Evolutionary conservation across 805 yeast genomes (phyloP).

Genomic region (Kockiozyma suomiensis): DNA sequence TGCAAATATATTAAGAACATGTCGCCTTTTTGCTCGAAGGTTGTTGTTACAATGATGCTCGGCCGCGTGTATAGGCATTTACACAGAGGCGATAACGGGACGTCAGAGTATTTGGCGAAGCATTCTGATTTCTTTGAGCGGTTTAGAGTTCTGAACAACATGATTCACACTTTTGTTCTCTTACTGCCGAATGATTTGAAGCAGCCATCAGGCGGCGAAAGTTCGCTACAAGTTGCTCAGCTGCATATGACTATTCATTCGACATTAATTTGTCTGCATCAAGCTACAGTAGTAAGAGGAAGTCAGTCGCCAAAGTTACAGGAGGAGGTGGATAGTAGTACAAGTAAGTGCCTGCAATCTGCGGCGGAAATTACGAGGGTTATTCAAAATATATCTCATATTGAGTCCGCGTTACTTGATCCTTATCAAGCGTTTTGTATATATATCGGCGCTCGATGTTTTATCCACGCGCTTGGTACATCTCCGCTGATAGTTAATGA

Average conservation of each 20-base stretch:
- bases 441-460: constrained; percentile 31
- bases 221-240: constrained; percentile 10
- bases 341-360: constrained; percentile 16
- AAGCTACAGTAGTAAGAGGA: constrained; percentile 18
- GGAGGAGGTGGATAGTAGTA: constrained; percentile 9
- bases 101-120: constrained; percentile 2
- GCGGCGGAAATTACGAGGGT: constrained; percentile 23
- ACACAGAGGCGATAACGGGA: constrained; percentile 21
- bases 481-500: not conserved
- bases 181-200: constrained; percentile 16
- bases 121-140: constrained; percentile 19
- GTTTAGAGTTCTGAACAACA: constrained; percentile 9
- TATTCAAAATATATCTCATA: constrained; percentile 20
- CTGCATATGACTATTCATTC: constrained; percentile 22
- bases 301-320: not conserved
- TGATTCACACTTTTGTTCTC: constrained; percentile 9
- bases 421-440: constrained; percentile 16
- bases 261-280: constrained; percentile 26
- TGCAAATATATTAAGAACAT: not conserved
- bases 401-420: constrained; percentile 3
- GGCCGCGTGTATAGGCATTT: constrained; percentile 24
- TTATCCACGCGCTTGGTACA: constrained; percentile 19
- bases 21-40: constrained; percentile 15
- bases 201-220: constrained; percentile 8
- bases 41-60: constrained; percentile 10